A percentile compares a stretch with the other conserved stretches of the same genome.
phyloP scores from a whole-genome alignment of 805 yeast species.

The Saccharomycopsis sp. region DNA sequence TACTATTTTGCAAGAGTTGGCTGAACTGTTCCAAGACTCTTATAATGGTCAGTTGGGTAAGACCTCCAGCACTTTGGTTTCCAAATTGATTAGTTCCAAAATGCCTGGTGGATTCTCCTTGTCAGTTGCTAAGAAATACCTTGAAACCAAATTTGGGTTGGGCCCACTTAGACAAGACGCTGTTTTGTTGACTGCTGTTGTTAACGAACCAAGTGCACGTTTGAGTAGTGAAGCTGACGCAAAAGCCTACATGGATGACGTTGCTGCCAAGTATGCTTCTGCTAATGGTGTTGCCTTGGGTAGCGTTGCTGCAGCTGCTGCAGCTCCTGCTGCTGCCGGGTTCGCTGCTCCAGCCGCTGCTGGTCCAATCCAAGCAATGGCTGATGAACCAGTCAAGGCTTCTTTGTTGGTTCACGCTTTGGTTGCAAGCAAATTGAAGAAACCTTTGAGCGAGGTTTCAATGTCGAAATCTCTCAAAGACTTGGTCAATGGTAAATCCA shows the following conservation, averaged over 20 bases:
- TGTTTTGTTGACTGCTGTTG: conserved; percentile 70
- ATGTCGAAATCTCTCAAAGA: conserved; percentile 92
- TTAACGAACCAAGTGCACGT: conserved; percentile 87
- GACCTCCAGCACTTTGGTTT: conserved; percentile 80
- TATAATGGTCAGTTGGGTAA: conserved; percentile 88
- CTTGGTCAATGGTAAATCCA: conserved; percentile 96
- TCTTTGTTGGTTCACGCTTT: conserved; percentile 72
- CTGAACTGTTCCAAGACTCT: conserved; percentile 88
- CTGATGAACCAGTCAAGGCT: conserved; percentile 89
- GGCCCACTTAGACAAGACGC: conserved; percentile 93
- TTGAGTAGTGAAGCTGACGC: conserved; percentile 83
- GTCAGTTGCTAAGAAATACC: conserved; percentile 84
- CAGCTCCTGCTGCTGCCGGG: conserved; percentile 47
- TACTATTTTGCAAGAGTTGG: conserved; percentile 90
- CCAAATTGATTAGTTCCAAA: conserved; percentile 88
- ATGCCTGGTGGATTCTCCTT: conserved; percentile 99
- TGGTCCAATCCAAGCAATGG: conserved; percentile 74
- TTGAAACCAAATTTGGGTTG: conserved; percentile 88
- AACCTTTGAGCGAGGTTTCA: conserved; percentile 76
- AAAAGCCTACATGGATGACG: conserved; percentile 73
- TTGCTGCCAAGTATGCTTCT: conserved; percentile 77
- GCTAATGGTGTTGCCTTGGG: conserved; percentile 47
- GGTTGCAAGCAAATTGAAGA: conserved; percentile 94
- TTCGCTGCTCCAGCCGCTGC: conserved; percentile 60
- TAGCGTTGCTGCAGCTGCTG: conserved; percentile 48